These are phyloP conservation scores for Casuarina equisetifolia DNA, from an alignment of 306 rosid genomes.

Conservation along the genomic window DNA sequence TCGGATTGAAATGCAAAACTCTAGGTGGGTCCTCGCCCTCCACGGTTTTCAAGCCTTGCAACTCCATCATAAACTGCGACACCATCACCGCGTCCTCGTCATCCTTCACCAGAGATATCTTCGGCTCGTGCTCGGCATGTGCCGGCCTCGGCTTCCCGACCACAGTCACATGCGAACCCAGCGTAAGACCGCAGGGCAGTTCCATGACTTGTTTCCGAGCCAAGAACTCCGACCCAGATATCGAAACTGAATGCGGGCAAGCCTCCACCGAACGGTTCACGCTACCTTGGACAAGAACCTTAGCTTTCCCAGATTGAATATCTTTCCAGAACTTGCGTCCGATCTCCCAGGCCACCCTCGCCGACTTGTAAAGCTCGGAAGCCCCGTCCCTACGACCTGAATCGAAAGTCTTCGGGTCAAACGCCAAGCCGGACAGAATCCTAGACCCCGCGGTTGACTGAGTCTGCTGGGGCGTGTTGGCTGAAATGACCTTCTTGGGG, in stretches of 20 bases:
- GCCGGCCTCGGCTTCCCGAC: constrained; percentile 66
- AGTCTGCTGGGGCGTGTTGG: constrained; percentile 40
- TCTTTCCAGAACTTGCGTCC: constrained; percentile 66
- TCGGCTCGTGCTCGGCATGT: constrained; percentile 37
- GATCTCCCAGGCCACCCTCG: constrained; percentile 51
- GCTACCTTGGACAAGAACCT: background rate
- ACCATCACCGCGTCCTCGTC: constrained; percentile 46
- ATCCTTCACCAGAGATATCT: constrained; percentile 36
- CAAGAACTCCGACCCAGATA: constrained; percentile 54
- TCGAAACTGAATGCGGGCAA: constrained; percentile 60
- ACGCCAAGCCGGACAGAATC: constrained; percentile 46
- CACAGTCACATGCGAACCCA: constrained; percentile 78
- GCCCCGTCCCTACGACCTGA: constrained; percentile 26
- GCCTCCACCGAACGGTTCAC: constrained; percentile 36
- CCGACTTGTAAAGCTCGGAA: constrained; percentile 54
- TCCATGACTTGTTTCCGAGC: constrained; percentile 48
- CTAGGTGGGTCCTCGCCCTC: constrained; percentile 95
- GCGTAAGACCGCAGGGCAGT: constrained; percentile 87
- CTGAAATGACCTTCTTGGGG: constrained; percentile 49
- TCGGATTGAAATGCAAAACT: constrained; percentile 86
- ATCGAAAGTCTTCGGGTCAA: constrained; percentile 52
- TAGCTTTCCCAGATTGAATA: constrained; percentile 43
- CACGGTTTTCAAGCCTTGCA: constrained; percentile 79
- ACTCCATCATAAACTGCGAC: constrained; percentile 74
- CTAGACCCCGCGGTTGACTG: constrained; percentile 34